phyloP scores from a whole-genome alignment of 2,329 filamentous ascomycete species.

The Penicillium thymicola region DNA sequence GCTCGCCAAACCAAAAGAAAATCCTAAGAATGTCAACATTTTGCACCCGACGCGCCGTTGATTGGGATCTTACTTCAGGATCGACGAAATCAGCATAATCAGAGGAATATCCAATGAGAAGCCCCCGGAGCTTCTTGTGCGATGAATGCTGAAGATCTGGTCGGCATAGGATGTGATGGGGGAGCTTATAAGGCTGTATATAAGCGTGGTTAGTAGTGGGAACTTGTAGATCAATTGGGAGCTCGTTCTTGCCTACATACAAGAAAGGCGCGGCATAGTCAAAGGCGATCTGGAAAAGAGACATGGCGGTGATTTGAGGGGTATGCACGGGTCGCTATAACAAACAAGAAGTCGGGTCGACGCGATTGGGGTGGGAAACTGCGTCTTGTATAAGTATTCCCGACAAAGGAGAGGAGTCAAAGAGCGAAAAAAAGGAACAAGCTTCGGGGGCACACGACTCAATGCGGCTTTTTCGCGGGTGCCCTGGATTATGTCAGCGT shows the following conservation, averaged over 20 bases:
- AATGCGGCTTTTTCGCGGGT: conserved; percentile 6
- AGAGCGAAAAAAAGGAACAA: not conserved
- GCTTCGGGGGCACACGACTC: not conserved
- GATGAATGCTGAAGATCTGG: conserved; percentile 64
- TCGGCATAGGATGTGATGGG: conserved; percentile 65
- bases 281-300: conserved; percentile 39
- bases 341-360: not conserved
- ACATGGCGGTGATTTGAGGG: conserved; percentile 27
- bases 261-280: conserved; percentile 51
- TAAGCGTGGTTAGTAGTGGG: conserved; percentile 1
- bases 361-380: not conserved
- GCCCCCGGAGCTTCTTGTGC: conserved; percentile 57
- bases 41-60: not conserved
- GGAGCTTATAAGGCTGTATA: conserved; percentile 55
- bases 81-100: conserved; percentile 64
- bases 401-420: not conserved
- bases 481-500: conserved; percentile 7
- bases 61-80: conserved; percentile 52
- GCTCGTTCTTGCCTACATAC: conserved; percentile 30
- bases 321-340: conserved; percentile 2
- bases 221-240: not conserved
- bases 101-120: conserved; percentile 66
- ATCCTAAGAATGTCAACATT: conserved; percentile 42
- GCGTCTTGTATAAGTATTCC: not conserved
- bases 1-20: conserved; percentile 64